Evolutionary conservation across 129 eudicot species (phyloP), one percentile per base, ranked within the genome.

Genomic region (Deinandra increscens): DNA sequence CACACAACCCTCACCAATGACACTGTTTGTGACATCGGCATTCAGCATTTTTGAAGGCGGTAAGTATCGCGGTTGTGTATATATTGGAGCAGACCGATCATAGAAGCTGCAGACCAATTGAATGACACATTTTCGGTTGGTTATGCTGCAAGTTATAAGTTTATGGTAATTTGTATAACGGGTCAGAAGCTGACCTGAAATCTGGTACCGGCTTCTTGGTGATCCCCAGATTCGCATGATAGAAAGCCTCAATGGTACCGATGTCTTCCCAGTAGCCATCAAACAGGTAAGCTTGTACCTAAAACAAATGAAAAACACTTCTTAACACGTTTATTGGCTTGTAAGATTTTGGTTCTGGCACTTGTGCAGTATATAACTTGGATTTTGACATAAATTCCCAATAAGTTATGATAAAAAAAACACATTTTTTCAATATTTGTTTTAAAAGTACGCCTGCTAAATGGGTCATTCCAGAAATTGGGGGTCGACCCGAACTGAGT

Each of bases 1-100:
- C 42, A 88, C 97, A 71, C 97, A 88, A 54, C 97, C 97, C 72
- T 91, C 97, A 61, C 97, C 97, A 75, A 88, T 86, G 49, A 88
- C 97, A 69, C 93, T 85, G 53, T 91, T 87, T 41, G 97, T 88
- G 31, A 91, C 90, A 75, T 91, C 97, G 71, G 91, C 94, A 82
- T 91, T 87, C 76, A 91, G 83, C 97, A 91, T 88, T 72, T 91
- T 91, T 51, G 97, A 91, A 41, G 97, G 97, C 48, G 97, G 97
- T 80, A 91, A 70, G 60, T 91, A 91, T 38, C 97, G 87, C 55
- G 97, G 96, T 65, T 91, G 96, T 29, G 96, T 91, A 22, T 91
- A 91, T 75, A 91, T 91, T 67, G 96, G 97, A 50, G 97, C 83
- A 22, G 96, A 84, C 23, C 97, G 93, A 64, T 91, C 97, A 67